Percentiles rank a stretch among this genome's conserved stretches.
These are phyloP conservation scores for Rubus parviflorus DNA, from an alignment of 306 rosid genomes.

Conservation along the genomic window DNA sequence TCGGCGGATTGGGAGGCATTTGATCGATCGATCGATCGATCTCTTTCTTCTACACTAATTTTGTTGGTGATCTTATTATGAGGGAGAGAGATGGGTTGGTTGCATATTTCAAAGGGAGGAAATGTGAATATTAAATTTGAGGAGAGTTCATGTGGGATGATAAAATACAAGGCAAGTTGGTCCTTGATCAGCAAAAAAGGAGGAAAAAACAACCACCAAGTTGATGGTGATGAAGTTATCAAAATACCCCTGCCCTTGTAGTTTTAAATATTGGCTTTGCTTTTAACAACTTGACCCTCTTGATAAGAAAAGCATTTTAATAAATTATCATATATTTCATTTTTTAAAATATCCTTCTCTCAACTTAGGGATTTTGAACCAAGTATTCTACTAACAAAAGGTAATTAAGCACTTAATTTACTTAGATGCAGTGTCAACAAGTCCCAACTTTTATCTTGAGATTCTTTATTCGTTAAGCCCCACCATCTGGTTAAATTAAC, in stretches of 20 bases:
- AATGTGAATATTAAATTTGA: conserved; percentile 6
- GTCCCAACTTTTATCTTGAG: not conserved
- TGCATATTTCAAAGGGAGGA: not conserved
- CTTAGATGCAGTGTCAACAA: not conserved
- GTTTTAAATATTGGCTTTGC: not conserved
- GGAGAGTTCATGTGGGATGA: conserved; percentile 38
- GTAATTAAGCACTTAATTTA: not conserved
- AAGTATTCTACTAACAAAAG: not conserved
- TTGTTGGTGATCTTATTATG: not conserved
- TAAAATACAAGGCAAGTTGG: conserved; percentile 40
- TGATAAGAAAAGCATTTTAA: not conserved
- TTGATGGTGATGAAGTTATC: conserved; percentile 3
- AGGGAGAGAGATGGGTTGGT: conserved; percentile 12
- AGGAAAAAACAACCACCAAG: conserved; percentile 6
- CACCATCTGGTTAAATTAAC: not conserved
- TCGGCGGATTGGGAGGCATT: conserved; percentile 58
- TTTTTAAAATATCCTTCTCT: not conserved
- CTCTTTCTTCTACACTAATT: not conserved
- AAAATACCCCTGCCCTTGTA: not conserved
- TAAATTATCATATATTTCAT: not conserved
- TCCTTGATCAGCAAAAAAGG: conserved; percentile 7
- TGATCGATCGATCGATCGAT: conserved; percentile 27
- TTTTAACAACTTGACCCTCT: conserved; percentile 13
- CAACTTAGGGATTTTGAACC: not conserved
- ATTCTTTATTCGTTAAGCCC: not conserved